Evolutionary conservation across 805 yeast genomes (phyloP), one percentile per base, ranked within the genome.

Genomic region (Suhomyces tanzawaensis): DNA sequence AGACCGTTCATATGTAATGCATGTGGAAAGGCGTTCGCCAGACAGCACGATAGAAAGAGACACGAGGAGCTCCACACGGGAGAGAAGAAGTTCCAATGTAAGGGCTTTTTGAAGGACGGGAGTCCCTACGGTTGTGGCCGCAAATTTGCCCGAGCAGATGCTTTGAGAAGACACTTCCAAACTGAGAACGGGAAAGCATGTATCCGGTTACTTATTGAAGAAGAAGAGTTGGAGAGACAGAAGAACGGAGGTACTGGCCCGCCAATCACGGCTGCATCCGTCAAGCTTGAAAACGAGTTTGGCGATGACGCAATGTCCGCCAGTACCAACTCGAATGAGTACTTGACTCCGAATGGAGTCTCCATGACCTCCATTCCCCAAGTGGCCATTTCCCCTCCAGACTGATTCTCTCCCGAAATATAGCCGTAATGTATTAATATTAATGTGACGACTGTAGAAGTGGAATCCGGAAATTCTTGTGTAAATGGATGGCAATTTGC

Each of bases 21-120:
- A 3, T 85, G 95, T 62, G 88, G 87, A 4, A 85, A 85, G 57
- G 85, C 90, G 1, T 85, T 85, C 53, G 74, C 74, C 1, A 44
- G 74, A 25, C 74, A 69, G 42, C 74, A 69, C 41, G 74, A 69
- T 50, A 48, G 71, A 18, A 69, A 69, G 44, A 48, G 74, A 22
- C 74, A 69, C 42, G 73, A 69, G 41, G 74, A 69, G 49, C 64
- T 85, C 41, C 95, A 85, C 53, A 69, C 81, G 3, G 93, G 93
- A 1, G 84, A 82, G 58, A 85, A 83, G 62, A 71, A 80, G 48
- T 85, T 72, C 52, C 82, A 81, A 48, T 85, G 95, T 58, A 75
- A 74, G 44, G 95, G 95, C 2, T 52, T 62, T 3, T 59, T 83
- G 39, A 72, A 75, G 26, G 39, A 40, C 26, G 50, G 55, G 2